A percentile compares a stretch with the other conserved stretches of the same genome.
Conservation (phyloP, 202 grass and related monocot species). For the Musa balbisiana region DNA sequence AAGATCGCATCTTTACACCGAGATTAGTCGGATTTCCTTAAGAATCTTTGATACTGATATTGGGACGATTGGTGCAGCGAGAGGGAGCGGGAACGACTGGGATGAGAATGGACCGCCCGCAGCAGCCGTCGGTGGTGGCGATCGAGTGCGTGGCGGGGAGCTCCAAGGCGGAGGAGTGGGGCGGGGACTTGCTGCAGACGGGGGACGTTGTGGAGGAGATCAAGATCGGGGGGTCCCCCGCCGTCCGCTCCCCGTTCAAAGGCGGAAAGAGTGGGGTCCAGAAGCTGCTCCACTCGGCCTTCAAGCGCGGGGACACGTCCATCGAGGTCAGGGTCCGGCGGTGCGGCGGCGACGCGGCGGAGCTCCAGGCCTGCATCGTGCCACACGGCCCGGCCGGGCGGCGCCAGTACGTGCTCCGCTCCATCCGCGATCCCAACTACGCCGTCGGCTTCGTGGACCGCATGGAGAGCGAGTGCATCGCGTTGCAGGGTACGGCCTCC, state of each 20-base stretch:
- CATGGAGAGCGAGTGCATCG: constrained; percentile 90
- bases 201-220: constrained; percentile 78
- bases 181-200: constrained; percentile 50
- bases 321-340: constrained; percentile 40
- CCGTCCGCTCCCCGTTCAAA: constrained; percentile 68
- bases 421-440: constrained; percentile 93
- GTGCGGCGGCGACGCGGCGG: constrained; percentile 28
- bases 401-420: constrained; percentile 65
- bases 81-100: background rate
- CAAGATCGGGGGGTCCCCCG: constrained; percentile 38
- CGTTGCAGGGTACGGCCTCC: constrained; percentile 54
- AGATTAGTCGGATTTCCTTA: background rate
- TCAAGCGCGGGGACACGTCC: constrained; percentile 74
- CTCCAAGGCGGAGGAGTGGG: constrained; percentile 91
- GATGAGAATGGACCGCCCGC: background rate
- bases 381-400: constrained; percentile 29
- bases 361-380: constrained; percentile 75
- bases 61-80: background rate
- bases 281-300: constrained; percentile 73
- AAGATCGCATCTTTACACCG: background rate
- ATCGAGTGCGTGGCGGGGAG: constrained; percentile 73
- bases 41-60: background rate
- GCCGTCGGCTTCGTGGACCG: constrained; percentile 75
- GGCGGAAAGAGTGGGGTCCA: constrained; percentile 48
- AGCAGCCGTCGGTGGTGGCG: constrained; percentile 43